These are phyloP conservation scores for Toxicodendron radicans DNA, from an alignment of 345 rosid species.

Conservation along the genomic window DNA sequence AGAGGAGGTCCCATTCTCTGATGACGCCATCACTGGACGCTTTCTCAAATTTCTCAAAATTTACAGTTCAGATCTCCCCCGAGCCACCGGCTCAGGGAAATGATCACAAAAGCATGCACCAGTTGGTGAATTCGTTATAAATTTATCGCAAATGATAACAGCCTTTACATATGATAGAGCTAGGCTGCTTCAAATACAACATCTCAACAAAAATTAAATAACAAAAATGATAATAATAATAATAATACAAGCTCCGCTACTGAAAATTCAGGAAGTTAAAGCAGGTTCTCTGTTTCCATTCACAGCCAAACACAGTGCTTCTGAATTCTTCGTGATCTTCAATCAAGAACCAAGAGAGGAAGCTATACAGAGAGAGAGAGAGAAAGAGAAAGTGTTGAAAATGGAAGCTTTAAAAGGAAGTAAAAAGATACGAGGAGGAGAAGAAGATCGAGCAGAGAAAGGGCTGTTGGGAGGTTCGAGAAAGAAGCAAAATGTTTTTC, in stretches of 20 bases:
- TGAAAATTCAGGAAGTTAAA: background rate
- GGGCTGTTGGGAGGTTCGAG: constrained; percentile 37
- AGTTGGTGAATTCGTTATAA: background rate
- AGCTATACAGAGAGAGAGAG: background rate
- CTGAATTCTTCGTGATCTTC: background rate
- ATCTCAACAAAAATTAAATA: constrained; percentile 24
- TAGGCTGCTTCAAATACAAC: constrained; percentile 83
- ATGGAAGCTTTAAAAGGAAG: constrained; percentile 10
- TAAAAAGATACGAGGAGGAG: constrained; percentile 10
- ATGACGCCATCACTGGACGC: constrained; percentile 22
- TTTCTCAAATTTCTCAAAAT: constrained; percentile 5
- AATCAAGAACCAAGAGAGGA: background rate
- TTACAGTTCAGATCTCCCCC: constrained; percentile 50
- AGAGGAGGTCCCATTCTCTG: constrained; percentile 20
- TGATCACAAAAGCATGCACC: constrained; percentile 53
- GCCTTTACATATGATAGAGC: constrained; percentile 48
- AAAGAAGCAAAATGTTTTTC: constrained; percentile 13
- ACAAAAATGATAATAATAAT: background rate
- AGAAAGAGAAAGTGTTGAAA: background rate
- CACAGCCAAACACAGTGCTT: constrained; percentile 3
- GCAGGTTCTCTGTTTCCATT: constrained; percentile 18
- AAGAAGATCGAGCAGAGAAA: constrained; percentile 31
- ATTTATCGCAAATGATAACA: constrained; percentile 25
- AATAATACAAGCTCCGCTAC: background rate
- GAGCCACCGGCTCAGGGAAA: constrained; percentile 79